These are phyloP conservation scores for Claviceps africana DNA, from an alignment of 2,329 filamentous ascomycete species.

Conservation along the genomic window DNA sequence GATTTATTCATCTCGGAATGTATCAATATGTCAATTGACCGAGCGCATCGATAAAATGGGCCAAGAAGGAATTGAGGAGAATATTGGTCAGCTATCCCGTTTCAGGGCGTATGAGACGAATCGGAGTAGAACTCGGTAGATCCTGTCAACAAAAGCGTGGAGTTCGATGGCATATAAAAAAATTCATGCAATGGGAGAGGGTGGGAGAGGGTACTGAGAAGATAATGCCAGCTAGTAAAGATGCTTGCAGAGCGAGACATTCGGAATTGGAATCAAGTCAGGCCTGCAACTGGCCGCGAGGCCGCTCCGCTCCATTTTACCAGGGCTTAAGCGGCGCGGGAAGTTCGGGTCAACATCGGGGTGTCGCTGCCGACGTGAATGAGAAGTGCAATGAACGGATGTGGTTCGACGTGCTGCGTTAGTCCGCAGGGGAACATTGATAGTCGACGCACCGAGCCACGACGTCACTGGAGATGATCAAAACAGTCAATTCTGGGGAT, in stretches of 20 bases:
- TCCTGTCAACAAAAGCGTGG: not conserved
- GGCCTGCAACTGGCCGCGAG: not conserved
- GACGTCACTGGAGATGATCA: too few relatives aligned
- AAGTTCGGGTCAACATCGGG: not conserved
- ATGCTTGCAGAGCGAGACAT: not conserved
- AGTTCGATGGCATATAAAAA: not conserved
- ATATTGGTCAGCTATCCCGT: not conserved
- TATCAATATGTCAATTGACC: not conserved
- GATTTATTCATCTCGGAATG: conserved; percentile 29
- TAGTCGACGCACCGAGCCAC: too few relatives aligned
- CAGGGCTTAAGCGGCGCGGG: not conserved
- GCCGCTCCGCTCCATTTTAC: not conserved
- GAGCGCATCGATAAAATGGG: not conserved
- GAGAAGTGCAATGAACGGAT: too few relatives aligned
- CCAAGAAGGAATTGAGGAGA: not conserved
- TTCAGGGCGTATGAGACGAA: not conserved
- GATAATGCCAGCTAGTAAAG: not conserved
- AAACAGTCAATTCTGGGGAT: too few relatives aligned
- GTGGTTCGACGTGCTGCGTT: too few relatives aligned
- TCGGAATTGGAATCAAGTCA: not conserved
- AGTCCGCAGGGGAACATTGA: too few relatives aligned
- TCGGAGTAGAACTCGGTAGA: not conserved
- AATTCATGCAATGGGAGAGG: not conserved
- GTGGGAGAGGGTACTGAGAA: not conserved
- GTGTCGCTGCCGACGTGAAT: too few relatives aligned